Evolutionary conservation across 495 filamentous ascomycete species (phyloP).

Genomic region (Xylaria castorea): DNA sequence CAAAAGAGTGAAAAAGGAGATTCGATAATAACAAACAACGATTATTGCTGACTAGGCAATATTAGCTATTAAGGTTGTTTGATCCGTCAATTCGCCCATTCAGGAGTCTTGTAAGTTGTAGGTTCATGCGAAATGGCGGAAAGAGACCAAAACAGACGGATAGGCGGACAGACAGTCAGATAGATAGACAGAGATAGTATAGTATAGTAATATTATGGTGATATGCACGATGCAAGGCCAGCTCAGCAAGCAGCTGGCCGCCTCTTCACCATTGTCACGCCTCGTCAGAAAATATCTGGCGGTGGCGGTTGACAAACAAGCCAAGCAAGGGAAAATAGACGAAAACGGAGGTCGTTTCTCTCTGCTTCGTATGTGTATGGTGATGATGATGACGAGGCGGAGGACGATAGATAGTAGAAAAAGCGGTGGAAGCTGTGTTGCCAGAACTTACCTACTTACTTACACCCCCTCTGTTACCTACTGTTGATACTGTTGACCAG

Average conservation of each 20-base stretch:
- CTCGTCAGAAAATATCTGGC: slow-evolving; percentile 26
- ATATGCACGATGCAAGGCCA: slow-evolving; percentile 30
- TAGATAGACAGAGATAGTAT: background rate
- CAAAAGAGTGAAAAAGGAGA: slow-evolving; percentile 6
- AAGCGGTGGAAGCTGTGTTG: slow-evolving; percentile 20
- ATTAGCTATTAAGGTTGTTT: background rate
- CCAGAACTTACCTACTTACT: slow-evolving; percentile 2
- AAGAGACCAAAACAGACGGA: background rate
- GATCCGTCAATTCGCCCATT: slow-evolving; percentile 10
- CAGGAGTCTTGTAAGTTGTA: background rate
- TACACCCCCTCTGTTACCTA: background rate
- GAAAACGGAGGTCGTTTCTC: background rate
- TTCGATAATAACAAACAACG: slow-evolving; percentile 7
- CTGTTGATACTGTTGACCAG: slow-evolving; percentile 21
- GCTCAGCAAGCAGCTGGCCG: slow-evolving; percentile 28
- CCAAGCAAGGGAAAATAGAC: background rate
- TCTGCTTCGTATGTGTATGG: background rate
- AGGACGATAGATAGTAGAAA: slow-evolving; percentile 2
- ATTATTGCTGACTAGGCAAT: slow-evolving; percentile 13
- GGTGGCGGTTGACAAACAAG: slow-evolving; percentile 13
- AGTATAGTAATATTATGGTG: slow-evolving; percentile 7
- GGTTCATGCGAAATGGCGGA: slow-evolving; percentile 15
- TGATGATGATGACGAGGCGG: slow-evolving; percentile 5
- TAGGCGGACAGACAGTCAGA: background rate
- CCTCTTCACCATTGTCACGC: slow-evolving; percentile 14